Percentiles rank a stretch among this genome's conserved stretches.
phyloP scores from a whole-genome alignment of 352 stramenopile genomes.

The Phytophthora cryptogea region DNA sequence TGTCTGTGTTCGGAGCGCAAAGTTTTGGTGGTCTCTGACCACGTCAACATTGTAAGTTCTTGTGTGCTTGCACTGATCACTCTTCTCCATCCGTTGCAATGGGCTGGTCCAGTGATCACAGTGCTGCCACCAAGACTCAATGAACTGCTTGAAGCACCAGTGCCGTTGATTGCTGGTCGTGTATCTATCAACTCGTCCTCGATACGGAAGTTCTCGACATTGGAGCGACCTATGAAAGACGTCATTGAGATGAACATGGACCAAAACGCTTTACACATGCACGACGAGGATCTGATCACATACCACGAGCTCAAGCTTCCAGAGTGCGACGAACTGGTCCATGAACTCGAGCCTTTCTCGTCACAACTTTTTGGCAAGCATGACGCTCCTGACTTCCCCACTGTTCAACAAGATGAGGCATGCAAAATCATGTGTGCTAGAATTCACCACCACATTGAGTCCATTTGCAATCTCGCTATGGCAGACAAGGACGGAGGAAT shows the following conservation, averaged over 20 bases:
- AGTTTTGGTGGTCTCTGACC: conserved; percentile 74
- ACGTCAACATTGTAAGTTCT: conserved; percentile 76
- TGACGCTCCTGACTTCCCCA: conserved; percentile 61
- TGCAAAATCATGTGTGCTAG: conserved; percentile 69
- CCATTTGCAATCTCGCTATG: conserved; percentile 58
- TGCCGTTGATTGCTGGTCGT: conserved; percentile 78
- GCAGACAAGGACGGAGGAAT: conserved; percentile 30
- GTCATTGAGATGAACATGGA: conserved; percentile 88
- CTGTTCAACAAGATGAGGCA: conserved; percentile 67
- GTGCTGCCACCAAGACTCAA: conserved; percentile 68
- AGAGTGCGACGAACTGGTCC: conserved; percentile 68
- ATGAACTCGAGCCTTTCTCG: conserved; percentile 66
- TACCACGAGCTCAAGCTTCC: conserved; percentile 83
- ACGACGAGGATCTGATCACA: conserved; percentile 70
- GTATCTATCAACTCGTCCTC: conserved; percentile 57
- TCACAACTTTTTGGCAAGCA: conserved; percentile 62
- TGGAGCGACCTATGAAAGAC: conserved; percentile 60
- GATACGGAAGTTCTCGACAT: conserved; percentile 59
- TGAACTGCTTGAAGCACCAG: conserved; percentile 76
- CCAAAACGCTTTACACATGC: conserved; percentile 74
- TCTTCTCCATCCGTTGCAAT: conserved; percentile 69
- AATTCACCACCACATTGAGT: conserved; percentile 67
- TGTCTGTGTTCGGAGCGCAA: conserved; percentile 80
- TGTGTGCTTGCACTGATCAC: conserved; percentile 79
- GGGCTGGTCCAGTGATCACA: conserved; percentile 78